phyloP scores from a whole-genome alignment of 2,329 filamentous ascomycete species.

The Malbranchea cinnamomea region DNA sequence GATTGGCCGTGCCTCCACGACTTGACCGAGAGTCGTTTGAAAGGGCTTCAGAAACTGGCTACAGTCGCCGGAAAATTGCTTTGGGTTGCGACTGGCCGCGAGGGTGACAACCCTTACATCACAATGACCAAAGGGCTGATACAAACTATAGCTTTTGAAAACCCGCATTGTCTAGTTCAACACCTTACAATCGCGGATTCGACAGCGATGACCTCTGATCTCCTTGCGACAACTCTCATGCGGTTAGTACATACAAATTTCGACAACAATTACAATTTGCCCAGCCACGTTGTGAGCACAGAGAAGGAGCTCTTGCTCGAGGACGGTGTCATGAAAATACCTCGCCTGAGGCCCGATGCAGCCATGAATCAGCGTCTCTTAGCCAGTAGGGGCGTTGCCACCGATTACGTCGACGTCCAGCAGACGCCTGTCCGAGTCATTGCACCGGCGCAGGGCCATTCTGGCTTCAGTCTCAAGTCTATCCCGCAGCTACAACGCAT shows the following conservation, averaged over 20 bases:
- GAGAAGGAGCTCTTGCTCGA: slow-evolving; percentile 1
- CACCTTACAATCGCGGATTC: background rate
- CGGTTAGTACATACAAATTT: background rate
- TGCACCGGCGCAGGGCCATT: background rate
- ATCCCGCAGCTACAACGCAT: background rate
- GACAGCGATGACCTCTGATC: background rate
- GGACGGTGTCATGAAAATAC: slow-evolving; percentile 3
- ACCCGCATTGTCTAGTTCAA: slow-evolving; percentile 1
- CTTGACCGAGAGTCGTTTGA: background rate
- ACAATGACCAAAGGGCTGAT: slow-evolving; percentile 3
- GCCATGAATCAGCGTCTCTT: slow-evolving; percentile 2
- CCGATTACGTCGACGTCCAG: background rate
- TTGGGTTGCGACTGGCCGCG: slow-evolving; percentile 4
- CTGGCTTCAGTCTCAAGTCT: background rate
- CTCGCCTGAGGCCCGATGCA: background rate
- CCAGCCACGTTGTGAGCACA: background rate
- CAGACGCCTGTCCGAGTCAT: background rate
- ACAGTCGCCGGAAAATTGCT: background rate
- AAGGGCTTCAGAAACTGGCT: slow-evolving; percentile 1
- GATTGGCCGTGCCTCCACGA: slow-evolving; percentile 8
- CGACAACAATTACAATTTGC: slow-evolving; percentile 1
- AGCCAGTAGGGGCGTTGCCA: slow-evolving; percentile 1
- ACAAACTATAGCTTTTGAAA: background rate
- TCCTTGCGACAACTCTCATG: slow-evolving; percentile 1
- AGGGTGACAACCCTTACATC: background rate